Percentiles rank a stretch among this genome's conserved stretches.
These are phyloP conservation scores for Gautieria morchelliformis DNA, from an alignment of 768 basidiomycete species.

Conservation along the genomic window DNA sequence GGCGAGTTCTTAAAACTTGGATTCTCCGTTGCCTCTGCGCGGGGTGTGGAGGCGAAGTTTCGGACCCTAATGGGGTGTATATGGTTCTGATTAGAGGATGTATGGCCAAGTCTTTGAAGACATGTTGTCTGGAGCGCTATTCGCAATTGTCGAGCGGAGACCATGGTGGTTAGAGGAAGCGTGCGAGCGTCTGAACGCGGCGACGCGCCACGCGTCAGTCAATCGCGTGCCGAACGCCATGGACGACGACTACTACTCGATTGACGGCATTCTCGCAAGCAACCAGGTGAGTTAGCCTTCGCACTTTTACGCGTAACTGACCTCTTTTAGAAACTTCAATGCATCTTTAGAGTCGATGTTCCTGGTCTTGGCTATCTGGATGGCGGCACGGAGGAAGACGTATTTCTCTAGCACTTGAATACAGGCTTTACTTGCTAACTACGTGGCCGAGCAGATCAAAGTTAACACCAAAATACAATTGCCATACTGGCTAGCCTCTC, in stretches of 20 bases:
- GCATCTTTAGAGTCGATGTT: conserved; percentile 82
- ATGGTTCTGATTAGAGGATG: background rate
- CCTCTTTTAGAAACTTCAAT: conserved; percentile 71
- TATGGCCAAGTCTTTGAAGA: background rate
- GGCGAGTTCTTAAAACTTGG: conserved; percentile 34
- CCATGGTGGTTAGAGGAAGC: background rate
- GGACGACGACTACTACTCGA: conserved; percentile 69
- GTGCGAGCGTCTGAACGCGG: background rate
- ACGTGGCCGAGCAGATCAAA: conserved; percentile 48
- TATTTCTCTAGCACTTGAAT: conserved; percentile 24
- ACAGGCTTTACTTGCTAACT: background rate
- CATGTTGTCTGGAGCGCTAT: background rate
- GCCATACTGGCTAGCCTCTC: conserved; percentile 88
- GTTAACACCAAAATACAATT: conserved; percentile 68
- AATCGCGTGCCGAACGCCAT: background rate
- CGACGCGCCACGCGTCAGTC: background rate
- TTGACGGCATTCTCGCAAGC: conserved; percentile 85
- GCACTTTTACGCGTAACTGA: background rate
- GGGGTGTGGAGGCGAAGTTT: background rate
- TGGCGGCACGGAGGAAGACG: conserved; percentile 77
- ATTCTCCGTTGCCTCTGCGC: background rate
- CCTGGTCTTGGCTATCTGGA: conserved; percentile 84
- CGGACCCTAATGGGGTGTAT: background rate
- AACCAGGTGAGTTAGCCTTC: conserved; percentile 54
- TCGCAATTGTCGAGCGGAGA: background rate